Evolutionary conservation across 768 basidiomycete species (phyloP).

Genomic region (Boletus tylopilopsis): DNA sequence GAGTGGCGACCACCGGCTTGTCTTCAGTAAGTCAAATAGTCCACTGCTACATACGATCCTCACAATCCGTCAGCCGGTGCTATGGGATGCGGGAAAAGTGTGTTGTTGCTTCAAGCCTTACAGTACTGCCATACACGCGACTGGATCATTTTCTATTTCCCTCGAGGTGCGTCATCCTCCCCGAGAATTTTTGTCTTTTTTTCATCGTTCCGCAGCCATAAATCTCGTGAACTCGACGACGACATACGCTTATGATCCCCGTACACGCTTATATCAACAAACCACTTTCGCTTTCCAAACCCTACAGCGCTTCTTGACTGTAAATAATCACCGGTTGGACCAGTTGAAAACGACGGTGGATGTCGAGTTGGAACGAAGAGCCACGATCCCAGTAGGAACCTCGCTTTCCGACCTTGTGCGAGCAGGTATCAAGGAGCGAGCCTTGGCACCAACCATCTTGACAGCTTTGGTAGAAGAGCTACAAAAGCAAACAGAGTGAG

Average conservation of each 20-base stretch:
- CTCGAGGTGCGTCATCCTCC: slow-evolving; percentile 51
- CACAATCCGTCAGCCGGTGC: slow-evolving; percentile 52
- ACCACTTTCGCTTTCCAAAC: slow-evolving; percentile 59
- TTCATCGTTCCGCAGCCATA: slow-evolving; percentile 35
- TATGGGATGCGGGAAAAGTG: slow-evolving; percentile 79
- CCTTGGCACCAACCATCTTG: slow-evolving; percentile 53
- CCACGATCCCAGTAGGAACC: slow-evolving; percentile 45
- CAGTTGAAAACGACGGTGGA: slow-evolving; percentile 39
- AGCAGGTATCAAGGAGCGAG: slow-evolving; percentile 51
- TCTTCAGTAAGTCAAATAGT: slow-evolving; percentile 53
- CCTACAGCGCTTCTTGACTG: slow-evolving; percentile 56
- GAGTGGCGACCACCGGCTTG: slow-evolving; percentile 51
- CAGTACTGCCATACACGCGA: slow-evolving; percentile 58
- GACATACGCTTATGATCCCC: slow-evolving; percentile 66
- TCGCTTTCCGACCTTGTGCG: slow-evolving; percentile 52
- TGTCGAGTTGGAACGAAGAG: slow-evolving; percentile 45
- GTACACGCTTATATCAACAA: slow-evolving; percentile 76
- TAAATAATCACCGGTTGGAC: slow-evolving; percentile 48
- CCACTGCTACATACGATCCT: background rate
- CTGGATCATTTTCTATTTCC: slow-evolving; percentile 86
- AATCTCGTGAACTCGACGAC: slow-evolving; percentile 73
- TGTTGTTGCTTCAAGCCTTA: slow-evolving; percentile 71
- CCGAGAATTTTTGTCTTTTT: background rate
- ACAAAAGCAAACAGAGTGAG: slow-evolving; percentile 61
- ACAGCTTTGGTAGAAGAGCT: slow-evolving; percentile 58